Base-by-base conservation (phyloP, 768 basidiomycete species). In the Pseudohyphozyma bogoriensis region DNA sequence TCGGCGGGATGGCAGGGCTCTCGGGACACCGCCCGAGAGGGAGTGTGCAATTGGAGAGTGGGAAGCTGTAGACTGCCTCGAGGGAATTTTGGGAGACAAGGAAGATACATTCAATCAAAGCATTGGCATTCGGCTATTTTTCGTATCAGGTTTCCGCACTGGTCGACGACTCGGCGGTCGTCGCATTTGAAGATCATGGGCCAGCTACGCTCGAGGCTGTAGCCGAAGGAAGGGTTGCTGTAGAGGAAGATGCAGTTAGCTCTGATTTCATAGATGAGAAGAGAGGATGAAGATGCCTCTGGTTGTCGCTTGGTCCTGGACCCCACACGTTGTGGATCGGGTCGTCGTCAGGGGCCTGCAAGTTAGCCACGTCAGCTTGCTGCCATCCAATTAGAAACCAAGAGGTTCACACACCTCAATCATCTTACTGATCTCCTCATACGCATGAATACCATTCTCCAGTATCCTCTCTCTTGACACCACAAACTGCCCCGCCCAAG, bases 401-500 rank as follows among this genome's bases (percentile, higher is more conserved):
- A n/a, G n/a, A n/a, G n/a, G n/a, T n/a, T n/a, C 13, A n/a, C 57
- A 39, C 31, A 51, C 57, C 49, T 58, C 49, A 22, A 58, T 24
- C 49, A 35, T 31, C 20, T 16, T 16, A 26, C 10, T 1, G 20
- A 58, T 13, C 8, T 28, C 22, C 42, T 51, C 57, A 36, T 71
- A 73, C 49, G 56, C 51, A 22, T 26, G 24, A 1, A 46, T 29
- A 22, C 44, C 47, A 37, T 66, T 71, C 16, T 57, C 37, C 16
- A 62, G 32, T n/a, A 73, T 68, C 29, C 67, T 51, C 50, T 61
- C 47, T 7, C 68, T 32, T 1, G 69, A 69, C 18, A 64, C 71
- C 22, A 65, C 46, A 52, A 72, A 70, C 57, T 73, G 72, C 11
- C 70, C 72, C 3, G 69, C 68, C 69, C 70, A 73, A 18, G 72